A percentile compares a stretch with the other conserved stretches of the same genome.
Conservation (phyloP, 768 basidiomycete genomes). For the Agaricus sinodeliciosus region DNA sequence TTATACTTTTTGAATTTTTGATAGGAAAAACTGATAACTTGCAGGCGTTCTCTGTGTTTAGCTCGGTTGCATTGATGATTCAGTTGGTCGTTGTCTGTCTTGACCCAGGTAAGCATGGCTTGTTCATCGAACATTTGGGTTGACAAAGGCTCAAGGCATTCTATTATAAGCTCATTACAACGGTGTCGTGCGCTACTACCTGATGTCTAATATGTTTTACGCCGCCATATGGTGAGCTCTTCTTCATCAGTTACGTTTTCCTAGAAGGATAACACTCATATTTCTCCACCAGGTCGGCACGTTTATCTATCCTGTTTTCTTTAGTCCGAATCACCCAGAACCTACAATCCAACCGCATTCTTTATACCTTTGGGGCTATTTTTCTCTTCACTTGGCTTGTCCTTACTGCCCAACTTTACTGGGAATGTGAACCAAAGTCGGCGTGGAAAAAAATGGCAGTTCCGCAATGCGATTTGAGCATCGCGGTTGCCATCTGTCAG, state of each 20-base stretch:
- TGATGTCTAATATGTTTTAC: slow-evolving; percentile 30
- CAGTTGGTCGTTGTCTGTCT: neutral
- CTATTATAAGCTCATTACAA: neutral
- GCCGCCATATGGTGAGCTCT: slow-evolving; percentile 27
- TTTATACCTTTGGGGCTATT: slow-evolving; percentile 20
- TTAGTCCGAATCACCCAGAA: slow-evolving; percentile 42
- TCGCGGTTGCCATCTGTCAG: neutral
- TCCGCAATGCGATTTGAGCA: slow-evolving; percentile 1
- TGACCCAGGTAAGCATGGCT: neutral
- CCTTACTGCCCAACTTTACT: slow-evolving; percentile 37
- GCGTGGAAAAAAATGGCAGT: neutral
- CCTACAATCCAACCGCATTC: neutral
- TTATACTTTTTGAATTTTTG: neutral
- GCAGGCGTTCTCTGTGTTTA: neutral
- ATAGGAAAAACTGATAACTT: neutral
- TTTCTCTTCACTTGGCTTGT: slow-evolving; percentile 24
- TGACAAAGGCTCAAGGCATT: neutral
- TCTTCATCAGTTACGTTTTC: neutral
- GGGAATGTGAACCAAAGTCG: slow-evolving; percentile 32
- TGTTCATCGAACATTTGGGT: neutral
- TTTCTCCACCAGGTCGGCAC: neutral
- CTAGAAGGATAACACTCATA: neutral
- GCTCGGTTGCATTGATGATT: neutral
- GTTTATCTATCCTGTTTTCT: slow-evolving; percentile 27
- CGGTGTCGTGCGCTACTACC: slow-evolving; percentile 25